Percentiles rank a stretch among this genome's conserved stretches.
These are phyloP conservation scores for Phytophthora citrophthora DNA, from an alignment of 352 stramenopile genomes.

Conservation along the genomic window DNA sequence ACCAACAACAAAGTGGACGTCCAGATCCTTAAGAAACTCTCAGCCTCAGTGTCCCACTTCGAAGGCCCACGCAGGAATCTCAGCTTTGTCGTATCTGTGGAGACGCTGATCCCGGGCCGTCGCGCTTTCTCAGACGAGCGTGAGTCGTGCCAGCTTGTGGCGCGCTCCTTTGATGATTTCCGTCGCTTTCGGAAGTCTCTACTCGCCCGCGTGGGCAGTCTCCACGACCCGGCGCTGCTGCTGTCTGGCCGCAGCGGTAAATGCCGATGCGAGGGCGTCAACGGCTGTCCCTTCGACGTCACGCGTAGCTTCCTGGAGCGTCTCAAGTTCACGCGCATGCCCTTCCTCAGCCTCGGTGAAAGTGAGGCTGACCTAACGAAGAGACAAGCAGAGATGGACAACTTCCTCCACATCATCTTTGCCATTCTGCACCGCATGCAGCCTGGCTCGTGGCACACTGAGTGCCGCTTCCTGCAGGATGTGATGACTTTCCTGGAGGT, in stretches of 20 bases:
- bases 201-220: constrained; percentile 59
- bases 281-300: constrained; percentile 74
- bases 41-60: constrained; percentile 73
- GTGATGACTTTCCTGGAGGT: constrained; percentile 84
- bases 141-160: constrained; percentile 72
- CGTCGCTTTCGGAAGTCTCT: constrained; percentile 78
- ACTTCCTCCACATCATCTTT: constrained; percentile 85
- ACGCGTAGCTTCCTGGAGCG: constrained; percentile 76
- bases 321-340: constrained; percentile 79
- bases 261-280: constrained; percentile 61
- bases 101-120: constrained; percentile 67
- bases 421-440: constrained; percentile 82
- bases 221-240: constrained; percentile 45
- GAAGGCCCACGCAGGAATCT: constrained; percentile 73
- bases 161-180: constrained; percentile 83
- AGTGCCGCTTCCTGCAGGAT: constrained; percentile 85
- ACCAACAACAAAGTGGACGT: constrained; percentile 60
- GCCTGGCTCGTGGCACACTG: constrained; percentile 61
- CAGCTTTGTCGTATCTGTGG: constrained; percentile 82
- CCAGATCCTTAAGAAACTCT: constrained; percentile 84
- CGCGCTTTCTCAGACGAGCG: constrained; percentile 65
- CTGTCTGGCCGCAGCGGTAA: constrained; percentile 47
- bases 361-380: constrained; percentile 56
- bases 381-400: constrained; percentile 82
- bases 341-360: constrained; percentile 61